These are phyloP conservation scores for Trichoderma asperellum DNA, from an alignment of 2,329 filamentous ascomycete genomes.

Conservation along the genomic window DNA sequence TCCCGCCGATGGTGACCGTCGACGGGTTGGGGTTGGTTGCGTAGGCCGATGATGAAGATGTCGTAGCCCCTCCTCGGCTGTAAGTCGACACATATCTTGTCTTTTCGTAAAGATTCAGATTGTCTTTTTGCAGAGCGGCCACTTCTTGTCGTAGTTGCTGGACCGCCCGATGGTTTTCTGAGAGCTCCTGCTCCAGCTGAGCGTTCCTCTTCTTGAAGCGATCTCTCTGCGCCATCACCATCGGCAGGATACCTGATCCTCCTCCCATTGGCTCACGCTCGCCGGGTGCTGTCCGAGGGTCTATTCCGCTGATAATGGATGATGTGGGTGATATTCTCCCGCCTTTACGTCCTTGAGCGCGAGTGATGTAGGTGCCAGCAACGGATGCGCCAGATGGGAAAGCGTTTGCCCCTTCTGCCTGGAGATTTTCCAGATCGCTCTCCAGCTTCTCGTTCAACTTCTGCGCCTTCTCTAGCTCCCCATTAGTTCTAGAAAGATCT, in stretches of 20 bases:
- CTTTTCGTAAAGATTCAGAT: conserved; percentile 95
- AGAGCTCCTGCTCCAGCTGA: conserved; percentile 87
- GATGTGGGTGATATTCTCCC: conserved; percentile 85
- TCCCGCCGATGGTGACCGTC: conserved; percentile 63
- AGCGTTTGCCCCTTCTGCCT: conserved; percentile 79
- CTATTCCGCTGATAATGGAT: conserved; percentile 97
- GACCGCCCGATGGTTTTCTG: conserved; percentile 78
- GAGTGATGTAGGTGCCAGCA: conserved; percentile 82
- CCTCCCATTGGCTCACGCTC: conserved; percentile 68
- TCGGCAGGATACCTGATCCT: conserved; percentile 88
- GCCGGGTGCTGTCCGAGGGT: conserved; percentile 59
- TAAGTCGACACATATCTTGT: conserved; percentile 95
- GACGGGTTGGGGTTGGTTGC: conserved; percentile 75
- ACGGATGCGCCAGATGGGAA: conserved; percentile 92
- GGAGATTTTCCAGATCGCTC: conserved; percentile 84
- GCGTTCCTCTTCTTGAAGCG: conserved; percentile 96
- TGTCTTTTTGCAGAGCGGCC: conserved; percentile 91
- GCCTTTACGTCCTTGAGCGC: conserved; percentile 66
- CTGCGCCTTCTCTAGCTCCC: conserved; percentile 82
- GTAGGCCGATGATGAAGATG: conserved; percentile 67
- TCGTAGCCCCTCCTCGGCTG: conserved; percentile 68
- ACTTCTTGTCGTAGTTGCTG: conserved; percentile 89
- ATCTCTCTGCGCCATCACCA: conserved; percentile 97
- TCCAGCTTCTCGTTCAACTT: conserved; percentile 87
- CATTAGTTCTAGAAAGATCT: conserved; percentile 79